Evolutionary conservation across 768 basidiomycete species (phyloP), one percentile per base, ranked within the genome.

Genomic region (Boletus sensibilis): DNA sequence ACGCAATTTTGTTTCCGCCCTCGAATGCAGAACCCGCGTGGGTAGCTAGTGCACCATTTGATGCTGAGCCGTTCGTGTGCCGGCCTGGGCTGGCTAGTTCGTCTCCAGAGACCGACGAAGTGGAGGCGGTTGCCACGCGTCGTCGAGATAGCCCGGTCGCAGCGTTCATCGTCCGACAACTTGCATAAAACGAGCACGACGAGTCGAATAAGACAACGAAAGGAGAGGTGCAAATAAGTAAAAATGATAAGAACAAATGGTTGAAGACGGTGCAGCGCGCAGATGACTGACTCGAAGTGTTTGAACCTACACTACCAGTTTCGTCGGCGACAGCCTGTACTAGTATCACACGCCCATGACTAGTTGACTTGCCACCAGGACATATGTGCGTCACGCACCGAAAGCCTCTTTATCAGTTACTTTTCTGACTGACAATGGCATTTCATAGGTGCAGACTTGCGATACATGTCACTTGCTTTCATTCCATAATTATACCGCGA

Each of bases 1-100:
- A 98, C 6, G 96, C 97, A 66, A 99, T 84, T 76, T 88, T 92
- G 64, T 82, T 84, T 27, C 94, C 85, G 46, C 93, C 90, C 56
- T 88, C 88, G 60, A 96, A 88, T 2, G 94, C 93, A 23, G 87
- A 84, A 55, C 91, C 88, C 0, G 88, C 90, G 68, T 90, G 88
- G 12, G 80, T 74, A 11, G 69, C 63, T n/a, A 65, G 60, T n/a
- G 64, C 52, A 33, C 69, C 63, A 57, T 72, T 66, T 20, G 71
- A 55, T 57, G 64, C 50, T 52, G 66, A 64, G 58, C 73, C 70
- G 57, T 72, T 71, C 37, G 60, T 12, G 52, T 64, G 57, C 59
- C 73, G 65, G 41, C 67, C 56, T 52, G 66, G 55, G 68, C 65
- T 61, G 34, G 67, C 47, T 52, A 70, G 73, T 61, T 79, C 79